phyloP scores from a whole-genome alignment of 1,139 yeast genomes.

The Fermentozyma sake region DNA sequence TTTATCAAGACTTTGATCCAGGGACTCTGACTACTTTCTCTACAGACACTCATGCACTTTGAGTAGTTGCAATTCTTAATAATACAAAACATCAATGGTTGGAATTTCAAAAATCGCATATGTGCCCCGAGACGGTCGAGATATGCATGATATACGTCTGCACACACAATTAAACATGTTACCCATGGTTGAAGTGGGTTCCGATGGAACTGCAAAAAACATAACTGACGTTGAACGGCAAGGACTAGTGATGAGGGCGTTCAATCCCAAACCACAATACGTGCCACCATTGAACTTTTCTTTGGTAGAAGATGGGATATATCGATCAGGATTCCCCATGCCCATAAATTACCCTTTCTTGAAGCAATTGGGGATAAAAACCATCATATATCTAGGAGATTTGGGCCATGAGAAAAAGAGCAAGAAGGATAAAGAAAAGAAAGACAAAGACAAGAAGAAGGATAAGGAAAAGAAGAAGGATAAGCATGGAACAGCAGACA shows the following conservation, averaged over 20 bases:
- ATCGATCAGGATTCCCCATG: constrained; percentile 92
- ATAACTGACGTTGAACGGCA: constrained; percentile 1
- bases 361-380: constrained; percentile 62
- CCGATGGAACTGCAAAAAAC: constrained; percentile 1
- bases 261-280: constrained; percentile 19
- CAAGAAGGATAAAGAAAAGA: constrained; percentile 14
- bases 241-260: constrained; percentile 4
- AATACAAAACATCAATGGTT: no score
- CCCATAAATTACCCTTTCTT: constrained; percentile 77
- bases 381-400: constrained; percentile 85
- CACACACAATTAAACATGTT: constrained; percentile 6
- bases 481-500: constrained; percentile 36
- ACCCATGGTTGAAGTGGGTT: constrained; percentile 8
- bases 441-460: constrained; percentile 43
- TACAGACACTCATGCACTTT: no score
- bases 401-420: constrained; percentile 30
- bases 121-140: no score
- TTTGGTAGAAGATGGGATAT: constrained; percentile 79
- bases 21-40: no score
- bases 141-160: constrained; percentile 3
- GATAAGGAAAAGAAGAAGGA: constrained; percentile 19
- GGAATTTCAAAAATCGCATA: no score
- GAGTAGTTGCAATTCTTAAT: no score
- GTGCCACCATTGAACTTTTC: constrained; percentile 94
- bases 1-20: no score